phyloP scores from a whole-genome alignment of 352 stramenopile genomes.

The Phytophthora europaea region DNA sequence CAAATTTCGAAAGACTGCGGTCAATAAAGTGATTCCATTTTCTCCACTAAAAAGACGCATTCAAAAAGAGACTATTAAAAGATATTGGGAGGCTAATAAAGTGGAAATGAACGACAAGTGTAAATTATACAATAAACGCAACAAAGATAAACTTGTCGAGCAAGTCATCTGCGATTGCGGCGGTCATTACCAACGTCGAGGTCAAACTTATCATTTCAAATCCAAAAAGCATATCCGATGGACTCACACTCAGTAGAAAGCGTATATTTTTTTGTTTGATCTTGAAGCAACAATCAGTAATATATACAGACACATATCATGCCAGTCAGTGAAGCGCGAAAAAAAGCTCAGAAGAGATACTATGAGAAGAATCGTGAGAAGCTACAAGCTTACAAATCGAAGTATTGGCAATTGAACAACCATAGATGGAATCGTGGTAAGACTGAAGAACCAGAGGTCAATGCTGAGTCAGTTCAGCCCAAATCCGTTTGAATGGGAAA shows the following conservation, averaged over 20 bases:
- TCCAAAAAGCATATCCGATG: slow-evolving; percentile 9
- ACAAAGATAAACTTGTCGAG: slow-evolving; percentile 1
- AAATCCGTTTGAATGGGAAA: too few species aligned
- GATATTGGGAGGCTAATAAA: slow-evolving; percentile 3
- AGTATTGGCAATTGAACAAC: too few species aligned
- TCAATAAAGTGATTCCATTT: slow-evolving; percentile 5
- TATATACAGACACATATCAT: background rate
- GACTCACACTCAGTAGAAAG: background rate
- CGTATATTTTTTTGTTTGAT: slow-evolving; percentile 12
- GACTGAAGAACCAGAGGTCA: too few species aligned
- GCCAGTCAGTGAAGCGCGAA: too few species aligned
- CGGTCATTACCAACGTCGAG: slow-evolving; percentile 1
- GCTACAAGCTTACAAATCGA: too few species aligned
- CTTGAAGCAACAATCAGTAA: too few species aligned
- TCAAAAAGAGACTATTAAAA: background rate
- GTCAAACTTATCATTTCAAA: slow-evolving; percentile 7
- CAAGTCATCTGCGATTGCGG: slow-evolving; percentile 6
- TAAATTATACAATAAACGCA: slow-evolving; percentile 3
- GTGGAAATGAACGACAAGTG: background rate
- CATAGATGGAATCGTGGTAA: too few species aligned
- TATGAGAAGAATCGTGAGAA: too few species aligned
- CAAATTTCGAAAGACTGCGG: background rate
- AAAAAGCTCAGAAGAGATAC: too few species aligned
- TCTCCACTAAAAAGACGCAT: background rate
- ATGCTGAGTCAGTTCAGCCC: too few species aligned